Base-by-base conservation (phyloP, 345 rosid genomes). In the Ricinus communis region DNA sequence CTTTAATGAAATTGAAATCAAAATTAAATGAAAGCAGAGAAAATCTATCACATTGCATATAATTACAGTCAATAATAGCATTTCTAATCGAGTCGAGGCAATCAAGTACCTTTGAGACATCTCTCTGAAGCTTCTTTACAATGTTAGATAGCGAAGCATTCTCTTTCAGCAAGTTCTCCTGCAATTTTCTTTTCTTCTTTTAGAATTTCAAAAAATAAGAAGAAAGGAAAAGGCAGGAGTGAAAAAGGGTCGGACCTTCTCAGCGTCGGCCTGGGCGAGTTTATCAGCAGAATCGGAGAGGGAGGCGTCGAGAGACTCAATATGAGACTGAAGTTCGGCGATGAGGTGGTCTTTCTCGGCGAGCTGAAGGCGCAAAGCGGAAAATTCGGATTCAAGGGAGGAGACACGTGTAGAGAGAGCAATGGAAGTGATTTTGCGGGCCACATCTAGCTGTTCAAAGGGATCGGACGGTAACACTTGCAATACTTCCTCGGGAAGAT, bases 401-500 rank as follows among this genome's bases (percentile, higher is more conserved):
- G 92, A 88, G 82, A 94, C 88, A 65, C 98, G 97, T 31, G 96
- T 79, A 25, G 96, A 79, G 73, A 94, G 89, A 24, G 98, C 98
- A 71, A 94, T 76, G 75, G 98, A 94, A 19, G 97, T 94, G 91
- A 91, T 94, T 51, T 91, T 94, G 58, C 98, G 97, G 49, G 98
- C 98, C 76, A 94, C 89, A 76, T 94, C 98, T 18, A 94, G 95
- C 70, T 94, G 98, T 24, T 91, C 90, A 76, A 87, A 94, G 0
- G 97, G 98, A 88, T 94, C 97, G 8, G 95, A 77, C n/a, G 98
- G 98, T 71, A 94, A 63, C 10, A 86, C 80, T 75, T 76, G 74
- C 71, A 91, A 72, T 0, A 94, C 76, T 77, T 88, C 98, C 38
- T 90, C 90, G 75, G 95, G 93, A 55, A 94, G 91, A 36, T 86